Conservation (phyloP, 495 filamentous ascomycete species). For the Poronia punctata region DNA sequence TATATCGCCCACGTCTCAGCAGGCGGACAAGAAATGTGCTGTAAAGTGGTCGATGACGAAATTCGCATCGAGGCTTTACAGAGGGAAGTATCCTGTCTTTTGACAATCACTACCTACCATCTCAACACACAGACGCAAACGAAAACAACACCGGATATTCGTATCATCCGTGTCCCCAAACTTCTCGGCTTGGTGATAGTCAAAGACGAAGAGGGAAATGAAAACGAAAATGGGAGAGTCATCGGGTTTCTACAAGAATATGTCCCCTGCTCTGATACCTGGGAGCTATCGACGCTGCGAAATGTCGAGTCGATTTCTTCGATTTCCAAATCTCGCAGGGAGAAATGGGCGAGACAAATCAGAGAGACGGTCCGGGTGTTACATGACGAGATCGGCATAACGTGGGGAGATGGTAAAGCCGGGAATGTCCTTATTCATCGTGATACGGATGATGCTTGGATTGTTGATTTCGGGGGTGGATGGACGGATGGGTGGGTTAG, state of each 20-base stretch:
- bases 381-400: constrained; percentile 27
- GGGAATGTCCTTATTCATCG: constrained; percentile 41
- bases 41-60: constrained; percentile 7
- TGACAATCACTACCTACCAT: constrained; percentile 4
- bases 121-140: no score
- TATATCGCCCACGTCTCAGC: constrained; percentile 8
- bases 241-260: constrained; percentile 7
- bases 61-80: constrained; percentile 3
- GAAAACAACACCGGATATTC: no score
- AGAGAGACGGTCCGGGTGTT: constrained; percentile 18
- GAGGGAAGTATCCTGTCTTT: constrained; percentile 7
- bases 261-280: constrained; percentile 3
- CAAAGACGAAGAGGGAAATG: no score
- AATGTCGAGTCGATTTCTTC: constrained; percentile 6
- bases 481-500: constrained; percentile 39
- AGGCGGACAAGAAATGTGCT: constrained; percentile 8
- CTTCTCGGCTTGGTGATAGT: constrained; percentile 6
- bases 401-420: constrained; percentile 44
- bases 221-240: neutral
- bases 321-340: constrained; percentile 7
- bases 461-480: constrained; percentile 43
- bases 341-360: constrained; percentile 9
- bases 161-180: constrained; percentile 9
- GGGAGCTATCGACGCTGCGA: constrained; percentile 6
- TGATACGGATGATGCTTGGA: constrained; percentile 32